Percentiles rank a stretch among this genome's conserved stretches.
Evolutionary conservation across 2,329 filamentous ascomycete species (phyloP).

Genomic region (Phaeoacremonium minimum): DNA sequence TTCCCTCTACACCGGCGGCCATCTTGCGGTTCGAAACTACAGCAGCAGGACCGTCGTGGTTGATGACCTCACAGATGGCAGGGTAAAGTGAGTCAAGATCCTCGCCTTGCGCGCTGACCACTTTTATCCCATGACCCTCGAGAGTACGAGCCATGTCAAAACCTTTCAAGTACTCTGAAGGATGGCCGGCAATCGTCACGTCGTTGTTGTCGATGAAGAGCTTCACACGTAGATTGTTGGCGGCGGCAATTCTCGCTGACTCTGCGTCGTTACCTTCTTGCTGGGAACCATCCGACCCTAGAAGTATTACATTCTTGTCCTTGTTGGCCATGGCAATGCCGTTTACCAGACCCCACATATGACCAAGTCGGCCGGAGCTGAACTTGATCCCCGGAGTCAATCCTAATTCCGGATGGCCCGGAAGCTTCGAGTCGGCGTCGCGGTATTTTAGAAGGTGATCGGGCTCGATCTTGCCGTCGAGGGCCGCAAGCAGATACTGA

Average conservation of each 20-base stretch:
- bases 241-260: conserved; percentile 29
- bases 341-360: conserved; percentile 32
- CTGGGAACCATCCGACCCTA: conserved; percentile 33
- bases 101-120: conserved; percentile 27
- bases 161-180: conserved; percentile 30
- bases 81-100: conserved; percentile 27
- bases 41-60: conserved; percentile 24
- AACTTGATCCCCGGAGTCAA: conserved; percentile 31
- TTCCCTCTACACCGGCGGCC: conserved; percentile 27
- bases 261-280: conserved; percentile 35
- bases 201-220: conserved; percentile 33
- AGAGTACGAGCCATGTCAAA: conserved; percentile 25
- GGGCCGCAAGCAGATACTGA: conserved; percentile 29
- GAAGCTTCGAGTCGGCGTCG: conserved; percentile 30
- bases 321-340: conserved; percentile 29
- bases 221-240: conserved; percentile 29
- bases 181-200: conserved; percentile 32
- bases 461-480: conserved; percentile 27
- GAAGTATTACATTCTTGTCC: conserved; percentile 26
- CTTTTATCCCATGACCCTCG: conserved; percentile 28
- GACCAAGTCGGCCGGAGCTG: conserved; percentile 31
- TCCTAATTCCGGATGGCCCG: conserved; percentile 31
- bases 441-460: conserved; percentile 34
- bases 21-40: conserved; percentile 22
- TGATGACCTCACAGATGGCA: conserved; percentile 23